Evolutionary conservation across 208 protist genomes (phyloP).

Genomic region (Leishmania tropica): DNA sequence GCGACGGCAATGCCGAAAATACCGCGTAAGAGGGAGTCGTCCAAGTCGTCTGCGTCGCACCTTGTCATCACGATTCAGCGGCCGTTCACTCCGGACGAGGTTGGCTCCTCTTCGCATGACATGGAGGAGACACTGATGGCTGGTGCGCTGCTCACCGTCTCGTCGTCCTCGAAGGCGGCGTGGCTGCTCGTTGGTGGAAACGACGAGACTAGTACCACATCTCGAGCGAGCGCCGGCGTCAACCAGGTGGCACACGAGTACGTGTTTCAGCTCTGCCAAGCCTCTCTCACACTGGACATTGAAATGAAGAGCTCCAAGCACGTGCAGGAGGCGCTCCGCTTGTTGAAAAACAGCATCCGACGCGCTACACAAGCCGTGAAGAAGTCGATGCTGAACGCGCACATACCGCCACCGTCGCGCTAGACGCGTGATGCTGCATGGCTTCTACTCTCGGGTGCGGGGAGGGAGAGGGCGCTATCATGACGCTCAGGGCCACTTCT

Average conservation of each 20-base stretch:
- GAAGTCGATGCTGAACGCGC: slow-evolving; percentile 43
- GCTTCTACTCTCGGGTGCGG: background rate
- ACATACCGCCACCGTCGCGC: background rate
- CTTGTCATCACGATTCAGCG: slow-evolving; percentile 58
- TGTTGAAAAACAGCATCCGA: slow-evolving; percentile 38
- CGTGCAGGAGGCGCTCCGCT: slow-evolving; percentile 39
- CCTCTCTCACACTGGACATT: slow-evolving; percentile 44
- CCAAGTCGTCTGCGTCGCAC: slow-evolving; percentile 20
- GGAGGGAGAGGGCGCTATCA: background rate
- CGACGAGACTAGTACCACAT: slow-evolving; percentile 34
- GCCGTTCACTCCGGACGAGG: slow-evolving; percentile 49
- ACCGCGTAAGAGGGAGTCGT: slow-evolving; percentile 20
- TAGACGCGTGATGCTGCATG: background rate
- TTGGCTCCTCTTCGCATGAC: slow-evolving; percentile 41
- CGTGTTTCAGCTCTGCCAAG: slow-evolving; percentile 26
- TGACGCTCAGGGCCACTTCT: background rate
- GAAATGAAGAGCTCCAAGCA: slow-evolving; percentile 42
- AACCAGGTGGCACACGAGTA: slow-evolving; percentile 26
- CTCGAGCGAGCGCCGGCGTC: slow-evolving; percentile 15
- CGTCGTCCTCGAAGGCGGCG: slow-evolving; percentile 26
- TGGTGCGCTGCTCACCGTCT: slow-evolving; percentile 30
- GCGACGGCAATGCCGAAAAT: slow-evolving; percentile 7
- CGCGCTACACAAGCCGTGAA: slow-evolving; percentile 48
- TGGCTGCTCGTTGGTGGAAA: slow-evolving; percentile 17
- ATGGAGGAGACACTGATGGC: slow-evolving; percentile 43